Conservation (phyloP, 139 green algal genomes). For the Ostreobium quekettii region DNA sequence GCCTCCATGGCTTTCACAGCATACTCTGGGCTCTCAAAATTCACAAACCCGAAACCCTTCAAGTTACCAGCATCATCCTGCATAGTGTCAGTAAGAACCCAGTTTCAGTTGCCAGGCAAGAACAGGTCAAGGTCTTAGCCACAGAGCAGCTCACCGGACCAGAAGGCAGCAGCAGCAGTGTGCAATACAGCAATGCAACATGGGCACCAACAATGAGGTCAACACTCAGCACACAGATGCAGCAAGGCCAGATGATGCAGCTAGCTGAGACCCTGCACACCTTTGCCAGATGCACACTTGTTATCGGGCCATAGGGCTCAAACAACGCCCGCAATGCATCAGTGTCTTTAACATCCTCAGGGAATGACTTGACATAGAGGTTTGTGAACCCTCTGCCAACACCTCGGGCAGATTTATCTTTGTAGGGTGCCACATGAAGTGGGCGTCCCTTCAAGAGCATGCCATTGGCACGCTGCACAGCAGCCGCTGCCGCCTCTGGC, state of each 20-base stretch:
- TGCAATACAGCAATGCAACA: neutral
- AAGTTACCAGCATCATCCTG: slow-evolving; percentile 25
- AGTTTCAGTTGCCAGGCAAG: too few species aligned
- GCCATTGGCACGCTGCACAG: neutral
- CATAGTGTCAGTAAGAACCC: too few species aligned
- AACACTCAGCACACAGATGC: neutral
- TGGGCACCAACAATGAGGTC: neutral
- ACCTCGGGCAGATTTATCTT: neutral
- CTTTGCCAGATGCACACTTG: slow-evolving; percentile 9
- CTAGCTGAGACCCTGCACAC: neutral
- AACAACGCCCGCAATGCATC: slow-evolving; percentile 7
- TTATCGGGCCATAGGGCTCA: slow-evolving; percentile 4
- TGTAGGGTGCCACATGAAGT: slow-evolving; percentile 8
- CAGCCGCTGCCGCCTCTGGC: slow-evolving; percentile 37
- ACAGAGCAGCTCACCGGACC: neutral
- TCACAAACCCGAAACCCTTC: slow-evolving; percentile 89
- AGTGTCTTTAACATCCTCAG: slow-evolving; percentile 49
- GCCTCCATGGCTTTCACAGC: slow-evolving; percentile 61
- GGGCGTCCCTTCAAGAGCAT: slow-evolving; percentile 14
- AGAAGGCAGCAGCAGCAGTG: neutral
- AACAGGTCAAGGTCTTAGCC: too few species aligned
- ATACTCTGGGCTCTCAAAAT: slow-evolving; percentile 65
- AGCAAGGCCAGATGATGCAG: neutral
- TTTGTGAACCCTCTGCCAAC: slow-evolving; percentile 63
- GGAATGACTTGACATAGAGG: slow-evolving; percentile 89